Conservation (phyloP, 495 filamentous ascomycete genomes). For the Xylaria cubensis region DNA sequence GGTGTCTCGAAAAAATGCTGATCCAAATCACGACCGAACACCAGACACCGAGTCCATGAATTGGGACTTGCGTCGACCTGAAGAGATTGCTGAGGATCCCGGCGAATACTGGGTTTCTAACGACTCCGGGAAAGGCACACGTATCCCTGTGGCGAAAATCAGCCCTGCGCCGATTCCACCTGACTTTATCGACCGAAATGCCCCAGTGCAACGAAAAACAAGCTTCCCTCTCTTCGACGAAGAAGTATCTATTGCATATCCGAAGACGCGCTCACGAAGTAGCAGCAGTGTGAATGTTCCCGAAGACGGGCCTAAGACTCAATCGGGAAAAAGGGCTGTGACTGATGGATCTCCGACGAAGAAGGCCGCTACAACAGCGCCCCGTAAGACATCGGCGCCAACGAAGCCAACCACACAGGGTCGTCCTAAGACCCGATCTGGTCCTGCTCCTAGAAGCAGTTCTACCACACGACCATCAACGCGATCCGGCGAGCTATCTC, state of each 20-base stretch:
- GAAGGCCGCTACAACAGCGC: slow-evolving; percentile 40
- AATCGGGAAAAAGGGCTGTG: slow-evolving; percentile 50
- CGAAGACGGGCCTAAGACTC: slow-evolving; percentile 52
- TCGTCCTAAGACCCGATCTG: slow-evolving; percentile 69
- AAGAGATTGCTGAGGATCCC: slow-evolving; percentile 77
- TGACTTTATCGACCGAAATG: slow-evolving; percentile 74
- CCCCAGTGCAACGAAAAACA: slow-evolving; percentile 67
- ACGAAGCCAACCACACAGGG: slow-evolving; percentile 53
- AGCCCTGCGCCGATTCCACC: slow-evolving; percentile 79
- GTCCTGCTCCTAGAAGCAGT: slow-evolving; percentile 59
- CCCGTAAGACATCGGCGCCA: slow-evolving; percentile 51
- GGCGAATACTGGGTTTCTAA: slow-evolving; percentile 52
- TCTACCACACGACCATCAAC: slow-evolving; percentile 62
- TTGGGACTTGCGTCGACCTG: slow-evolving; percentile 79
- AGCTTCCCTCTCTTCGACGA: slow-evolving; percentile 52
- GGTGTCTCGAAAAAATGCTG: slow-evolving; percentile 57
- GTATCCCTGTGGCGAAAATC: slow-evolving; percentile 81
- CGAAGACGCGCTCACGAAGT: slow-evolving; percentile 72
- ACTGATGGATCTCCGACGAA: slow-evolving; percentile 54
- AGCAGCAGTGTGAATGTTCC: slow-evolving; percentile 69
- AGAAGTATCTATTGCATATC: slow-evolving; percentile 62
- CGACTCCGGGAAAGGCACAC: slow-evolving; percentile 59
- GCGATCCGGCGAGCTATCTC: slow-evolving; percentile 57
- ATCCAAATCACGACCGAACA: slow-evolving; percentile 43
- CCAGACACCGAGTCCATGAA: slow-evolving; percentile 39